Evolutionary conservation across 2,329 filamentous ascomycete species (phyloP), one percentile per base, ranked within the genome.

Genomic region (Pseudogymnoascus sp.): DNA sequence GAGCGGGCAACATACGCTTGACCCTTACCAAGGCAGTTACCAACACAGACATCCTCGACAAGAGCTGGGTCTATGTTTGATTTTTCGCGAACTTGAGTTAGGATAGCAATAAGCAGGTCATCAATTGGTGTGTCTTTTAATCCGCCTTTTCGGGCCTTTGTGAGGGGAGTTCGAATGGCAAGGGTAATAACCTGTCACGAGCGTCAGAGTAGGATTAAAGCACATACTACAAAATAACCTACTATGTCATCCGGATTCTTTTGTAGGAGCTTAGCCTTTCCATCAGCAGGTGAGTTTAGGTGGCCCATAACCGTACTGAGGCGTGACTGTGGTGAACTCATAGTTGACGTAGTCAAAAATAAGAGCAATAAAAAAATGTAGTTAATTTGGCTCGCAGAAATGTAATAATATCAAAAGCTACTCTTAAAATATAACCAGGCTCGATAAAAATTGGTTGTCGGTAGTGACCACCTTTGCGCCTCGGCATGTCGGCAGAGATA

Each of bases 1-100:
- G 91, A 92, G 66, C 93, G 89, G 85, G 88, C 80, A 75, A 96
- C 96, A 80, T 97, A 94, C 57, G 92, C 97, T 47, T 92, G 92
- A 68, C 92, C 92, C 68, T 90, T 91, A 64, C 92, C 92, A 37
- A 97, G 87, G 38, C 97, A 93, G 63, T 88, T 89, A 67, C 93
- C 93, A 63, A 97, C 90, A 61, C 88, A 88, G 66, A 97, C 87
- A 72, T 97, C 93, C 76, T 97, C 90, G 59, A 97, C 90, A 39
- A 93, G 82, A 38, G 78, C 78, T 30, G 93, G 91, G 76, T 96
- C 89, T 76, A 97, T 75, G 70, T 85, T 85, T 33, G 47, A 53
- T 4, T 53, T 53, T 64, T 85, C 78, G 59, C 83, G 75, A 58
- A 88, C 80, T 60, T 60, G 58, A 41, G 86, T 88, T 75, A 97